Percentiles rank a stretch among this genome's conserved stretches.
Conservation (phyloP, 2,329 filamentous ascomycete species). For the Coleophoma cylindrospora region DNA sequence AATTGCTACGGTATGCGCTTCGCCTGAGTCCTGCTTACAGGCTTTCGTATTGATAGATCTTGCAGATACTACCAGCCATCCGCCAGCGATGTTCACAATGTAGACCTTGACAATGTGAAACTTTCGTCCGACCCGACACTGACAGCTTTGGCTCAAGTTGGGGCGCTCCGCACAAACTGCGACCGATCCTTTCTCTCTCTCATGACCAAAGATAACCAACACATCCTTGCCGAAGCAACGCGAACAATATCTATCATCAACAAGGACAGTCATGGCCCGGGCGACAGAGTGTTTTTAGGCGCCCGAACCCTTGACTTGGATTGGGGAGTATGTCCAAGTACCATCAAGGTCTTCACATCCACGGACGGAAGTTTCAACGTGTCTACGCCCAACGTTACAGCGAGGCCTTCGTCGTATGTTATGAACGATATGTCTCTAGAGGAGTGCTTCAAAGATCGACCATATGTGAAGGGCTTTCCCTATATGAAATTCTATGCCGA, state of each 20-base stretch:
- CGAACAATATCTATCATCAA: not conserved
- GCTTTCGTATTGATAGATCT: too few species aligned
- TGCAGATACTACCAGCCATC: conserved; percentile 2
- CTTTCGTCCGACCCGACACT: conserved; percentile 29
- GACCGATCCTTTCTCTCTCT: conserved; percentile 37
- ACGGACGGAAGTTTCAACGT: not conserved
- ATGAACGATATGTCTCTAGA: conserved; percentile 1
- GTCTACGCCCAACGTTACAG: not conserved
- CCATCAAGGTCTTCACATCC: conserved; percentile 1
- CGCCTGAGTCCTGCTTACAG: too few species aligned
- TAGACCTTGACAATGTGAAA: not conserved
- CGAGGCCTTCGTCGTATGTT: not conserved
- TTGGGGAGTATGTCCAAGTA: not conserved
- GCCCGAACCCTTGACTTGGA: not conserved
- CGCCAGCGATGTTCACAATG: not conserved
- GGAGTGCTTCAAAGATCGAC: not conserved
- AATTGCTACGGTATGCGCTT: not conserved
- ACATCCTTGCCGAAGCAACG: not conserved
- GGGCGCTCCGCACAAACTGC: conserved; percentile 37
- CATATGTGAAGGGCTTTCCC: not conserved
- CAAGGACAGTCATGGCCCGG: not conserved
- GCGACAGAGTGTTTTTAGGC: conserved; percentile 1
- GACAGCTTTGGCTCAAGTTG: conserved; percentile 37
- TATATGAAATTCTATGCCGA: conserved; percentile 3
- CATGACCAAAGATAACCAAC: not conserved